Evolutionary conservation across 202 grass and related monocot species (phyloP), one percentile per base, ranked within the genome.

Genomic region (Hordeum pubiflorum): DNA sequence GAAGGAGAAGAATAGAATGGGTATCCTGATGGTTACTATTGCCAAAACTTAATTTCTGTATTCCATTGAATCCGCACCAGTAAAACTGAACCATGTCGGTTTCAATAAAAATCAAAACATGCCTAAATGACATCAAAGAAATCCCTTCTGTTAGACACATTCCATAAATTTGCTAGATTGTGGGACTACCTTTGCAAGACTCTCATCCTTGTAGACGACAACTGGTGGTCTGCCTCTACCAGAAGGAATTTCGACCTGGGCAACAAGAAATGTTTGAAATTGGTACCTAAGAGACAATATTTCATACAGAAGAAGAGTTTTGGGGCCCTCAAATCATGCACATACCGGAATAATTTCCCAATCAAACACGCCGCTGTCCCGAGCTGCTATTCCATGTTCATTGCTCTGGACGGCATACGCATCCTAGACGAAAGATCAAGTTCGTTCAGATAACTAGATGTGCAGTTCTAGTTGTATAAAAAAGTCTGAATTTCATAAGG

Each of bases 311-410:
- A 58, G 26, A 66, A 55, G 14, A n/a, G 26, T 18, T 68, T 81
- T 72, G 78, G 58, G 77, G 58, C 31, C 10, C 29, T 39, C 18
- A 79, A 84, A 61, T 60, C 3, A 83, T 33, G 32, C 24, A 87
- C 63, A 15, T 65, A 97, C 94, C 61, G 90, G 94, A 74, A 83
- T 71, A 59, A 94, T 97, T 75, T 97, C 94, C 92, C 92, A 97
- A 86, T 84, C 18, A 78, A 97, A 97, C 38, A 86, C 63, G 13
- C 92, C 90, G 2, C 79, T 84, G 67, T 94, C 75, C 37, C 72
- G 83, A 86, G 92, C 92, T 36, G 88, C 79, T 92, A 93, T 81
- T 75, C 82, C 88, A 63, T 92, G 87, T 84, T 94, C 85, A 73
- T 97, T 97, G 79, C 89, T 97, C 67, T 86, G 84, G 82, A 97